A percentile compares a stretch with the other conserved stretches of the same genome.
Conservation (phyloP, 306 rosid species). For the Sicyos edulis region DNA sequence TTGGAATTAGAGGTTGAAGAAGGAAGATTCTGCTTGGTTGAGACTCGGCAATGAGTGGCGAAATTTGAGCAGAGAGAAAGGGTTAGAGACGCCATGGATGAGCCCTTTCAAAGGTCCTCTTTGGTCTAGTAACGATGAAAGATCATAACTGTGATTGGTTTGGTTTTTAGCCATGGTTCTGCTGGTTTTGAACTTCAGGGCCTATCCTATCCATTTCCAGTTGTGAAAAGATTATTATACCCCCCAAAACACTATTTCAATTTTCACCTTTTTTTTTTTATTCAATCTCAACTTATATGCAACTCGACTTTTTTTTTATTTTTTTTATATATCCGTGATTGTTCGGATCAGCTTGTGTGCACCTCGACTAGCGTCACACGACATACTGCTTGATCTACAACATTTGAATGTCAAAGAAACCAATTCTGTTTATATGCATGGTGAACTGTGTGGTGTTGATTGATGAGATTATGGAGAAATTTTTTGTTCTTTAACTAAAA, state of each 20-base stretch:
- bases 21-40: conserved; percentile 25
- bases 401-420: too few species aligned
- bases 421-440: too few species aligned
- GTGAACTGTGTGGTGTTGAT: too few species aligned
- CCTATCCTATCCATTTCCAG: conserved; percentile 21
- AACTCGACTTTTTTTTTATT: too few species aligned
- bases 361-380: too few species aligned
- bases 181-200: neutral
- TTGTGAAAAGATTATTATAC: neutral
- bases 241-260: neutral
- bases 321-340: too few species aligned
- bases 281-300: too few species aligned
- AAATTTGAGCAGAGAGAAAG: conserved; percentile 58
- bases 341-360: too few species aligned
- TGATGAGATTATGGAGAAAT: too few species aligned
- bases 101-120: neutral
- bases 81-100: conserved; percentile 58
- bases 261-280: neutral
- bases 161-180: neutral
- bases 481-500: too few species aligned
- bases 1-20: conserved; percentile 18
- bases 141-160: neutral
- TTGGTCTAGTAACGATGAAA: neutral
- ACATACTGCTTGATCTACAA: too few species aligned
- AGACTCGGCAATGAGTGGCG: conserved; percentile 47